Base-by-base conservation (phyloP, 805 yeast genomes). In the Candida easanensis region DNA sequence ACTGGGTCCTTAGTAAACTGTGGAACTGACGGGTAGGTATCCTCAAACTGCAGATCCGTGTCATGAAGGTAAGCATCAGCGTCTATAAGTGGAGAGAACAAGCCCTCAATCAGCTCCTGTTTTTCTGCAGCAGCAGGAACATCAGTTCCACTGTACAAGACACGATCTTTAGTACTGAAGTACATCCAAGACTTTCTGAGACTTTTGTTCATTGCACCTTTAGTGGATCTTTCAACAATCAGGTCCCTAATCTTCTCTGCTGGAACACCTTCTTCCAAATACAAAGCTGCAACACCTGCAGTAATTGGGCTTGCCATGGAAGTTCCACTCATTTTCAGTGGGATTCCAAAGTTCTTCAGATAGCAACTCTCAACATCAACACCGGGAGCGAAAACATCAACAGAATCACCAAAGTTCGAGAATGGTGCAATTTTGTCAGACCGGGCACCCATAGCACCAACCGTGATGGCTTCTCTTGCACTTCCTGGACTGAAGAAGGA, bases 341-440 rank as follows among this genome's bases (percentile, higher is more conserved):
- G 54, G 5, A 38, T 41, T 6, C 45, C 48, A 25, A 44, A 52
- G 21, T 60, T 41, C 2, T 25, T 56, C 21, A 63, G 63, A 23
- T 77, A 69, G 19, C 81, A 68, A 41, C 89, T 82, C 17, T 69
- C 64, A 5, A 88, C 82, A 14, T 68, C 68, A 0, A 79, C 81
- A 0, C 97, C 98, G 20, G 90, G 77, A 0, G 97, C 89, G 63
- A 85, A 84, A 1, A 87, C 69, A 54, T 87, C 88, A 9, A 90
- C 91, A 57, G 93, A 85, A 8, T 71, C 69, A 0, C 98, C 98
- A 88, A 88, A 88, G 59, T 90, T 90, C 20, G 93, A 77, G 54
- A 91, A 91, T 14, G 74, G 58, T 0, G 97, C 90, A 23, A 88
- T 69, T 2, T 70, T 56, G 53, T 88, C 95, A 14, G 69, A 71